Evolutionary conservation across 257 asterid genomes (phyloP), one percentile per base, ranked within the genome.

Genomic region (Nicotiana benthamiana): DNA sequence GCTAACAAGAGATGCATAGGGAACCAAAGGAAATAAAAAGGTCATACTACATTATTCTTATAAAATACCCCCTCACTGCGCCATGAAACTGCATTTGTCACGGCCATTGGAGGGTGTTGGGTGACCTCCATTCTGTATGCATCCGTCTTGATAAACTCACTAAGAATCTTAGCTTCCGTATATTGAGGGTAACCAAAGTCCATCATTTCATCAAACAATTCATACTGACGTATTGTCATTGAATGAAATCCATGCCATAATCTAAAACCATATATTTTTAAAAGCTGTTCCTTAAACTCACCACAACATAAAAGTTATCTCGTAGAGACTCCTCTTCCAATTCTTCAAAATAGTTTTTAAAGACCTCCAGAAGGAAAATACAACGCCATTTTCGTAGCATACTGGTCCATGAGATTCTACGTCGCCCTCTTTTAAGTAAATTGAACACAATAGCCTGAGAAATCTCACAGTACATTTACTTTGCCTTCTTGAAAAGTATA

Each of bases 61-160:
- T 96, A 92, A 72, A 80, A 91, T 86, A 96, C 91, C 81, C 99
- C 99, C 89, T 96, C 99, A 53, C 99, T 96, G 77, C 99, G 97
- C 99, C 99, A 96, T 1, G 99, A 96, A 63, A 96, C 99, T 70
- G 99, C 99, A 91, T 96, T 96, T 70, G 99, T 96, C 46, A 96
- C 99, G 1, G 99, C 99, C 98, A 96, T 96, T 34, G 99, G 99
- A 85, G 99, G 99, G 85, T 98, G 92, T 87, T 96, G 99, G 9
- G 95, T 56, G 78, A 92, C 97, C 87, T 96, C 99, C 99, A 96
- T 92, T 85, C 98, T 87, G 83, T 96, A 96, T 84, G 99, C 99
- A 89, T 96, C 99, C 28, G 98, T 94, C 92, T 96, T 96, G 77
- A 96, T 96, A 90, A 94, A 96, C 89, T 96, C 99, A 36, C 99